Evolutionary conservation across 2,329 filamentous ascomycete species (phyloP).

Genomic region (Hymenotorrendiella dingleyae): DNA sequence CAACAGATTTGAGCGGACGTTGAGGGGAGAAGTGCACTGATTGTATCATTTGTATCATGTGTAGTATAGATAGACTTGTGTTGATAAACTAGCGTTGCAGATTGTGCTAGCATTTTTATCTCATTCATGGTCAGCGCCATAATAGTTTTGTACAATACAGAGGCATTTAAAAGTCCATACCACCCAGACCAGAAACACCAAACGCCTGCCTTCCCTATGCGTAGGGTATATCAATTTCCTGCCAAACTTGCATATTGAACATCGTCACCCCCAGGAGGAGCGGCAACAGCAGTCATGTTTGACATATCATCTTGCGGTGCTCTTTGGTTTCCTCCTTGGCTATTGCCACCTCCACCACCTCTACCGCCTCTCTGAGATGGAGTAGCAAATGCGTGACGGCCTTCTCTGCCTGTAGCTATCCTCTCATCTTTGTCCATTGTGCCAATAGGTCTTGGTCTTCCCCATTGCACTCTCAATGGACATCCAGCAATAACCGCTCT

Average conservation of each 20-base stretch:
- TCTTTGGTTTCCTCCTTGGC: constrained; percentile 22
- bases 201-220: constrained; percentile 21
- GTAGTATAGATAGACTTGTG: neutral
- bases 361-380: constrained; percentile 35
- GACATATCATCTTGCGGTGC: constrained; percentile 26
- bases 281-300: constrained; percentile 48
- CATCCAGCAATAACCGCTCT: constrained; percentile 87
- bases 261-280: constrained; percentile 73
- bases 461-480: constrained; percentile 86
- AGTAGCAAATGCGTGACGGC: constrained; percentile 51
- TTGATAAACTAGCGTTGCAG: neutral
- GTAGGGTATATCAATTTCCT: constrained; percentile 55
- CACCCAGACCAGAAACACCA: constrained; percentile 18
- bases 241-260: constrained; percentile 80
- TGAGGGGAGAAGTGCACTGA: neutral
- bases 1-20: too few relatives aligned
- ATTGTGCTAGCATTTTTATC: neutral
- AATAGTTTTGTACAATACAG: constrained; percentile 4
- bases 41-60: neutral
- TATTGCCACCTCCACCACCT: constrained; percentile 25
- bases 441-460: constrained; percentile 83
- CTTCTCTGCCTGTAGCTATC: constrained; percentile 74
- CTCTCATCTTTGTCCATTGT: constrained; percentile 85
- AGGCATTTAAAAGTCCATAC: neutral
- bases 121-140: neutral